phyloP scores from a whole-genome alignment of 768 basidiomycete genomes.

The Hortiboletus flavorubellus region DNA sequence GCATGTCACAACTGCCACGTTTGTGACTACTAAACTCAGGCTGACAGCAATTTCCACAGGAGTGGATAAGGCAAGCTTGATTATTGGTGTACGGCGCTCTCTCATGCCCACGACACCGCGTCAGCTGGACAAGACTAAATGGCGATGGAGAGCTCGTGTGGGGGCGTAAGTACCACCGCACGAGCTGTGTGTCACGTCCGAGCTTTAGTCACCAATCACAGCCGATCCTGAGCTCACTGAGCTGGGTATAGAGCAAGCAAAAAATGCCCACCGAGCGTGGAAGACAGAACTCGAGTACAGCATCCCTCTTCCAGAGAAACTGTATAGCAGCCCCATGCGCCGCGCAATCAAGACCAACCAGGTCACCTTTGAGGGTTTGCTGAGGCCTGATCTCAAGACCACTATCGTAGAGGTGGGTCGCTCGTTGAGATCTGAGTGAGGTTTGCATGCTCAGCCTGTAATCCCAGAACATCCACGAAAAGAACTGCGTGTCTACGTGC shows the following conservation, averaged over 20 bases:
- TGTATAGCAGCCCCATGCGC: slow-evolving; percentile 62
- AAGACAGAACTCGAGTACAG: slow-evolving; percentile 36
- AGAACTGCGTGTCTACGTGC: slow-evolving; percentile 66
- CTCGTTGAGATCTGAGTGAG: not conserved
- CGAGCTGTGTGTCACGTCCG: not conserved
- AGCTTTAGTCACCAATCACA: slow-evolving; percentile 19
- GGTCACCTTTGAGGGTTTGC: slow-evolving; percentile 48
- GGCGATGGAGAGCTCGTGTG: slow-evolving; percentile 65
- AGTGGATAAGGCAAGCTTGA: slow-evolving; percentile 57
- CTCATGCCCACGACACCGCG: not conserved
- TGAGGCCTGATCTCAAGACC: slow-evolving; percentile 30
- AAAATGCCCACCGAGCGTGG: slow-evolving; percentile 45
- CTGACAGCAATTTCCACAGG: slow-evolving; percentile 23
- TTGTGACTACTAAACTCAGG: not conserved
- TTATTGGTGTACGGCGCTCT: not conserved
- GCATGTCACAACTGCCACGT: slow-evolving; percentile 19
- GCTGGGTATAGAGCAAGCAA: slow-evolving; percentile 56
- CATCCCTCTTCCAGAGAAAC: slow-evolving; percentile 51
- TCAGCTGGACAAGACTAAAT: slow-evolving; percentile 56
- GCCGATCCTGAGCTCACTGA: slow-evolving; percentile 67
- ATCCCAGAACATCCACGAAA: slow-evolving; percentile 61
- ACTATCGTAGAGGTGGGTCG: slow-evolving; percentile 54
- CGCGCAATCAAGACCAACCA: slow-evolving; percentile 57
- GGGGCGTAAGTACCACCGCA: slow-evolving; percentile 56
- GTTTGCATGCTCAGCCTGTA: not conserved